phyloP scores from a whole-genome alignment of 306 rosid species.

The Coriaria nepalensis region DNA sequence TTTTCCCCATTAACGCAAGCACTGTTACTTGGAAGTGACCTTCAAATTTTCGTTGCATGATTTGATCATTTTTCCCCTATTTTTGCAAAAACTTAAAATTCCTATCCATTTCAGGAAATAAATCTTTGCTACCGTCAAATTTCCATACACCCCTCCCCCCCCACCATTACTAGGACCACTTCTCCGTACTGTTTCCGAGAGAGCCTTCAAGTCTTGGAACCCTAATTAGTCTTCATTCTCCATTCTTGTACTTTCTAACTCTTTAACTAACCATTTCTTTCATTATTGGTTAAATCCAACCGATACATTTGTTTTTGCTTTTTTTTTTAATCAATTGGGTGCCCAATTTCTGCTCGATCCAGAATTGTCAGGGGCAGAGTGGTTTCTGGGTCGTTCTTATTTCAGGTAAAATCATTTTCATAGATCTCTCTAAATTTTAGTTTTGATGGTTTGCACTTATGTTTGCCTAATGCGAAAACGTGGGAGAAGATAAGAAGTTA shows the following conservation, averaged over 20 bases:
- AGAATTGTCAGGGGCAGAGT: slow-evolving; percentile 26
- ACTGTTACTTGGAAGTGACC: not conserved
- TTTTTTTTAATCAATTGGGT: slow-evolving; percentile 11
- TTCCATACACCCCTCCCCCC: too few relatives aligned
- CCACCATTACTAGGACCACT: too few relatives aligned
- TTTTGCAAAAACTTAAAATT: too few relatives aligned
- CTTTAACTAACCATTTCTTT: too few relatives aligned
- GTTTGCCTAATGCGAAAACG: slow-evolving; percentile 11
- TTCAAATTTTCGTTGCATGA: too few relatives aligned
- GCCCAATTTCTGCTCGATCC: slow-evolving; percentile 28
- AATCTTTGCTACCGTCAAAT: too few relatives aligned
- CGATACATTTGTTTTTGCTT: slow-evolving; percentile 17
- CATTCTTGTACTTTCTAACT: too few relatives aligned
- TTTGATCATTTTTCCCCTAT: too few relatives aligned
- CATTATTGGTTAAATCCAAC: not conserved
- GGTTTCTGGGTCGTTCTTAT: slow-evolving; percentile 14
- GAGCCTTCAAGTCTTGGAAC: not conserved
- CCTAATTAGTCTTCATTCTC: not conserved
- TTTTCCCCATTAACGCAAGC: slow-evolving; percentile 1
- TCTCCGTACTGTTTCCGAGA: not conserved
- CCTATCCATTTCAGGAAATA: too few relatives aligned
- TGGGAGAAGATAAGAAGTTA: not conserved
- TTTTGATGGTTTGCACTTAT: slow-evolving; percentile 6
- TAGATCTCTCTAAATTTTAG: slow-evolving; percentile 28
- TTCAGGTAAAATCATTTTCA: slow-evolving; percentile 36